Percentiles rank a stretch among this genome's conserved stretches.
Evolutionary conservation across 176 grass and related monocot species (phyloP).

Genomic region (Oryza glaberrima): DNA sequence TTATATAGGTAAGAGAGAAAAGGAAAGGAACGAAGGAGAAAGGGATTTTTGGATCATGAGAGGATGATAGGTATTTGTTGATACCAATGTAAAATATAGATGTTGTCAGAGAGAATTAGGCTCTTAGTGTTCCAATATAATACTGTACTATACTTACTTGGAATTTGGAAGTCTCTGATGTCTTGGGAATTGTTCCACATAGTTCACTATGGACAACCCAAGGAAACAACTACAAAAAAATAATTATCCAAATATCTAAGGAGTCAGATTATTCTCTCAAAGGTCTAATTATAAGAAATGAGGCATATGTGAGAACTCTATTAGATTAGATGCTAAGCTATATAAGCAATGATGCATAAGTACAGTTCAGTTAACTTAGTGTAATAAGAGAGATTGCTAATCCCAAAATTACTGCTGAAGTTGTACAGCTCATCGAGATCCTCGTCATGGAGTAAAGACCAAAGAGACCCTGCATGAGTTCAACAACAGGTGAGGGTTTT

Average conservation of each 20-base stretch:
- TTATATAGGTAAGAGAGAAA: conserved; percentile 29
- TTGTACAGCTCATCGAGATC: conserved; percentile 57
- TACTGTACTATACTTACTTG: conserved; percentile 38
- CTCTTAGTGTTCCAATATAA: conserved; percentile 54
- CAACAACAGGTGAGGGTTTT: conserved; percentile 41
- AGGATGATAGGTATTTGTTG: conserved; percentile 65
- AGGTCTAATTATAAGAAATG: conserved; percentile 45
- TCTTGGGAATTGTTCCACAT: conserved; percentile 63
- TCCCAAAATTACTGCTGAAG: conserved; percentile 46
- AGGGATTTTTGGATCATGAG: conserved; percentile 76
- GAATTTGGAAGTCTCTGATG: conserved; percentile 56
- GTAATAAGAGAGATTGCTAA: conserved; percentile 43
- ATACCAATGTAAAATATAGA: conserved; percentile 66
- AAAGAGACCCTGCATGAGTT: conserved; percentile 45
- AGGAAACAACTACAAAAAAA: conserved; percentile 58
- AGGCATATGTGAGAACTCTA: conserved; percentile 56
- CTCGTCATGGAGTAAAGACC: conserved; percentile 41
- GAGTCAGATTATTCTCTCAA: conserved; percentile 35
- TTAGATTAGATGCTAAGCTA: conserved; percentile 31
- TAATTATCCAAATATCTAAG: conserved; percentile 42
- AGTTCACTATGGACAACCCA: conserved; percentile 51
- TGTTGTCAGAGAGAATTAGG: conserved; percentile 65
- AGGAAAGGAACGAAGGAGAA: conserved; percentile 25
- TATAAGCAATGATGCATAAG: background rate
- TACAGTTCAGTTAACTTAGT: conserved; percentile 35